Evolutionary conservation across 768 basidiomycete genomes (phyloP), one percentile per base, ranked within the genome.

Genomic region (Mycena amicta): DNA sequence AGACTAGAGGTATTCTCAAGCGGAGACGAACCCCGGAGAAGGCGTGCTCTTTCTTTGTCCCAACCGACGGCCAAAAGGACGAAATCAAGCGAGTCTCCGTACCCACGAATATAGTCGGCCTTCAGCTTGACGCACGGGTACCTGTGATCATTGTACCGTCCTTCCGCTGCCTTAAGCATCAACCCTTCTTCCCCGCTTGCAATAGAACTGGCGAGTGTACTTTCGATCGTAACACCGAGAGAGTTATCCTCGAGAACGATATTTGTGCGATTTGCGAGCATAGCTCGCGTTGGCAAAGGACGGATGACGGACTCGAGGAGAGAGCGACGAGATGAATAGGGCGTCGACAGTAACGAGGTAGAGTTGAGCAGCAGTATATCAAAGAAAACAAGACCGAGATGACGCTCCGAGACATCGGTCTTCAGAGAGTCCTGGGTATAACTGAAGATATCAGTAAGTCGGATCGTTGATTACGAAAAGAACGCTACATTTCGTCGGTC

Each of bases 61-160:
- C 92, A 95, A 0, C 81, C 75, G 20, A 86, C 92, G 1, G 84
- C 95, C 20, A 96, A 73, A 30, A 96, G 68, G 3, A 86, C 85
- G 56, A 96, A 79, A 69, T 95, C 92, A 16, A 95, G 64, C 4
- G 84, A 81, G 70, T 98, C 95, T 0, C 93, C 92, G 45, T 89
- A 80, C 3, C 89, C 89, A 1, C 86, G 85, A 37, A 98, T 92
- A 61, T 96, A 96, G 69, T 98, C 95, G 67, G 81, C 85, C 76
- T 94, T 93, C 50, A 93, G 66, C 74, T 97, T 96, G 27, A 95
- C 86, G 93, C 94, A 96, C 16, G 88, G 87, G 57, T 79, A 73
- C 4, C 66, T 72, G 64, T 70, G 77, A 64, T 89, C 87, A 57
- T 87, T 86, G 69, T 96, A 95, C 2, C 52, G 61, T 0, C 89